Conservation (phyloP, 1,139 yeast species). For the Taiozyma onychis region DNA sequence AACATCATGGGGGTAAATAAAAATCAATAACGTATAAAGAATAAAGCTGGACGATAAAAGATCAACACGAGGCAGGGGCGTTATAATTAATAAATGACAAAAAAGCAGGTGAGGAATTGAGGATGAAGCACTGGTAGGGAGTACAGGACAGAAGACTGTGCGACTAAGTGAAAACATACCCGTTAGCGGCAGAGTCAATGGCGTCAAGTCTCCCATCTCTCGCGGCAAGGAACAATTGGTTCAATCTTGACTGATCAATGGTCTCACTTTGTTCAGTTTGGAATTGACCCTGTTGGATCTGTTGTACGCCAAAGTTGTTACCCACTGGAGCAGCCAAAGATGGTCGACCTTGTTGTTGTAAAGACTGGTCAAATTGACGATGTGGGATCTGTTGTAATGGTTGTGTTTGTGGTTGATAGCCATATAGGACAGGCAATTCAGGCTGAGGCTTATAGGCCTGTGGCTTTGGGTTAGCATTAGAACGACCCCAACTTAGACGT, state of each 20-base stretch:
- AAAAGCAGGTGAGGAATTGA: not conserved
- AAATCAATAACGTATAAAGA: not conserved
- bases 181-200: slow-evolving; percentile 39
- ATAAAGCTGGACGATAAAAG: not conserved
- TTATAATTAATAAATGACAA: not conserved
- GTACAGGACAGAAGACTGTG: not conserved
- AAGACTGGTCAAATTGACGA: slow-evolving; percentile 2
- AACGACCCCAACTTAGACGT: slow-evolving; percentile 85
- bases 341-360: slow-evolving; percentile 1
- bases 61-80: not conserved
- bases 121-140: not conserved
- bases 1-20: not conserved
- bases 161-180: slow-evolving; percentile 24
- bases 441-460: slow-evolving; percentile 20
- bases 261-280: slow-evolving; percentile 13
- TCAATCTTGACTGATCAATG: slow-evolving; percentile 32
- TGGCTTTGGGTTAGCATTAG: slow-evolving; percentile 18
- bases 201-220: slow-evolving; percentile 43
- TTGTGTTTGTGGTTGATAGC: slow-evolving; percentile 7
- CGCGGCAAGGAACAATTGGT: slow-evolving; percentile 41
- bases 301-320: slow-evolving; percentile 11
- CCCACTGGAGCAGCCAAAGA: not conserved
- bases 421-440: slow-evolving; percentile 20
- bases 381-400: slow-evolving; percentile 8
- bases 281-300: slow-evolving; percentile 14